Evolutionary conservation across 257 asterid species (phyloP), one percentile per base, ranked within the genome.

Genomic region (Przewalskia tangutica): DNA sequence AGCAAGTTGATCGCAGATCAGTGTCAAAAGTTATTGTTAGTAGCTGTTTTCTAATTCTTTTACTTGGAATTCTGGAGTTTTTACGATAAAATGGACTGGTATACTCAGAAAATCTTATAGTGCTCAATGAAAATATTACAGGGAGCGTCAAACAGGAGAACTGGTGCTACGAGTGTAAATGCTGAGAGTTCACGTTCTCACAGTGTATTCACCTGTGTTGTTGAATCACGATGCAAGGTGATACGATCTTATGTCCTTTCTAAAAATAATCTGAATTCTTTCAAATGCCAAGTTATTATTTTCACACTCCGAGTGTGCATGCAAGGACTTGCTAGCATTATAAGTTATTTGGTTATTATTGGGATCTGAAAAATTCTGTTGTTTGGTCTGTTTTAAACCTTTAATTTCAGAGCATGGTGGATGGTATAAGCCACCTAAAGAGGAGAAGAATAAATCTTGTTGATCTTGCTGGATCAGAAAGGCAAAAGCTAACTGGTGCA

Each of bases 131-230:
- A 77, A 85, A 64, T 73, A 62, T 56, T 88, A 84, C 90, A 96
- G 99, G 99, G 99, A 75, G 87, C 93, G 86, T 89, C 97, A 82
- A 94, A 96, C 87, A 92, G 99, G 84, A 91, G 93, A 84, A 96
- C 97, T 68, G 92, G 98, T 46, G 95, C 99, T 18, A 96, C 99
- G 36, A 87, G 93, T 85, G 87, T 92, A 81, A 96, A 96, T 89
- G 95, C 98, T 75, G 99, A 96, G 90, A 96, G 99, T 88, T 96
- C 99, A 68, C 94, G 99, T 60, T 96, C 99, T 85, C 99, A 96
- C 89, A 92, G 99, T 66, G 98, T 96, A 71, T 96, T 96, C 86
- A 94, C 99, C 20, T 96, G 98, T 89, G 92, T 94, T 86, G 94
- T 96, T 85, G 98, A 96, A 90, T 96, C 99, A 54, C 97, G 98